Evolutionary conservation across 371 early-diverging fungal species (phyloP).

Genomic region (Mucor racemosus): DNA sequence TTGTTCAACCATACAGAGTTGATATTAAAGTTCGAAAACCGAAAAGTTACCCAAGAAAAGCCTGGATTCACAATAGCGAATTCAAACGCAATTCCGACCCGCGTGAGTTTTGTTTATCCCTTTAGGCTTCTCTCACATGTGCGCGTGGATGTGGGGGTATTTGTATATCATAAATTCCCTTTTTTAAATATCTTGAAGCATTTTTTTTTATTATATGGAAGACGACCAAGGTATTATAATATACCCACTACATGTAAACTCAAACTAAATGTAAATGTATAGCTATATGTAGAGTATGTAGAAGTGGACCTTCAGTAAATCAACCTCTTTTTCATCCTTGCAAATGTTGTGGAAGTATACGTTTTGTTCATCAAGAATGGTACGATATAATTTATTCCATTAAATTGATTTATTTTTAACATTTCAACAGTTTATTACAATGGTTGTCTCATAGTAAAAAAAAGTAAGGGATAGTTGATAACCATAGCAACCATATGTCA

Average conservation of each 20-base stretch:
- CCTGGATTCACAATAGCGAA: conserved; percentile 1
- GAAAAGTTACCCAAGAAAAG: conserved; percentile 2
- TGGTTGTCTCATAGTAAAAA: conserved; percentile 90
- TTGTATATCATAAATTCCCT: not conserved
- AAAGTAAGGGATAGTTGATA: conserved; percentile 36
- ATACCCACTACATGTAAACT: not conserved
- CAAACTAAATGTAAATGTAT: not conserved
- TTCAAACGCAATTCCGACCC: conserved; percentile 2
- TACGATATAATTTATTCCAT: conserved; percentile 10
- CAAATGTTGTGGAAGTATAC: conserved; percentile 78
- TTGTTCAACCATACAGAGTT: no score
- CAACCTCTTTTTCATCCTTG: conserved; percentile 79
- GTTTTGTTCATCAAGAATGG: conserved; percentile 77
- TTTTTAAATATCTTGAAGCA: not conserved
- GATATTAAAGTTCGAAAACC: not conserved
- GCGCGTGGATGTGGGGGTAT: not conserved
- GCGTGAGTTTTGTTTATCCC: not conserved
- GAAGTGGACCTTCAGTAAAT: conserved; percentile 58
- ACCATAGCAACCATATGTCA: no score
- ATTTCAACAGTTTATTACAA: conserved; percentile 66
- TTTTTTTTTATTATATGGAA: conserved; percentile 10
- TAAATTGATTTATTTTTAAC: not conserved
- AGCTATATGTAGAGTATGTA: conserved; percentile 78
- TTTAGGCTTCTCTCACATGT: not conserved
- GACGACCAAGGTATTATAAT: conserved; percentile 10